Percentiles rank a stretch among this genome's conserved stretches.
phyloP scores from a whole-genome alignment of 345 rosid species.

The Boechera divaricarpa region DNA sequence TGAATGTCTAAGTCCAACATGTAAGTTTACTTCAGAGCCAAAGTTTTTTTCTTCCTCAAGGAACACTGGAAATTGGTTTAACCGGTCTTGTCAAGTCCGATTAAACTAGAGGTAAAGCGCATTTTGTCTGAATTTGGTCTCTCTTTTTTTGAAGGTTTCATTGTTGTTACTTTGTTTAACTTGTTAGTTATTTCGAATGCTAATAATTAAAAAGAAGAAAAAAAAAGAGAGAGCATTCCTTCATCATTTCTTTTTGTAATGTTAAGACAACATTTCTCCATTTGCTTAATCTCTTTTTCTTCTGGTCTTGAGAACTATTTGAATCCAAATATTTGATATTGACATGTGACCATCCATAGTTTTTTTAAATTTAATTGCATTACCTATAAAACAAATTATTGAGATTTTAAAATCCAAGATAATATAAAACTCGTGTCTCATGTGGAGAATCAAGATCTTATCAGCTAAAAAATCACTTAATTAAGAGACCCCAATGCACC shows the following conservation, averaged over 20 bases:
- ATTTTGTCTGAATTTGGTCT: conserved; percentile 37
- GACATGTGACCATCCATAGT: too few relatives aligned
- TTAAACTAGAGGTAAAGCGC: conserved; percentile 29
- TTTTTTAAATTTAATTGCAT: too few relatives aligned
- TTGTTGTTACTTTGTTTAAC: conserved; percentile 36
- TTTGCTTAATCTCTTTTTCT: background rate
- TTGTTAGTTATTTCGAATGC: conserved; percentile 32
- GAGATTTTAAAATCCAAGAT: too few relatives aligned
- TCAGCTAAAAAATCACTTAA: too few relatives aligned
- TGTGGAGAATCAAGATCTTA: too few relatives aligned
- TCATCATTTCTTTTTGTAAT: conserved; percentile 34
- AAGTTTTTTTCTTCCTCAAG: background rate
- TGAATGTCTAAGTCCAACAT: conserved; percentile 39
- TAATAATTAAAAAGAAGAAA: conserved; percentile 9
- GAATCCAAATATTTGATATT: background rate
- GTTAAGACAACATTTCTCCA: conserved; percentile 7
- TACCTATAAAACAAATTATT: too few relatives aligned
- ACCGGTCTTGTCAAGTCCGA: conserved; percentile 31
- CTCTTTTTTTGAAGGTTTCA: conserved; percentile 13
- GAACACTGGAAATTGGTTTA: conserved; percentile 30
- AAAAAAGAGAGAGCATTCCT: background rate
- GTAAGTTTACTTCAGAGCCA: conserved; percentile 33
- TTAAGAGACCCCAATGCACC: too few relatives aligned
- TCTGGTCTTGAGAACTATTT: background rate
- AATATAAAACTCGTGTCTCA: too few relatives aligned